Evolutionary conservation across 73 alveolate genomes (phyloP), one percentile per base, ranked within the genome.

Genomic region (Paramecium bursaria): DNA sequence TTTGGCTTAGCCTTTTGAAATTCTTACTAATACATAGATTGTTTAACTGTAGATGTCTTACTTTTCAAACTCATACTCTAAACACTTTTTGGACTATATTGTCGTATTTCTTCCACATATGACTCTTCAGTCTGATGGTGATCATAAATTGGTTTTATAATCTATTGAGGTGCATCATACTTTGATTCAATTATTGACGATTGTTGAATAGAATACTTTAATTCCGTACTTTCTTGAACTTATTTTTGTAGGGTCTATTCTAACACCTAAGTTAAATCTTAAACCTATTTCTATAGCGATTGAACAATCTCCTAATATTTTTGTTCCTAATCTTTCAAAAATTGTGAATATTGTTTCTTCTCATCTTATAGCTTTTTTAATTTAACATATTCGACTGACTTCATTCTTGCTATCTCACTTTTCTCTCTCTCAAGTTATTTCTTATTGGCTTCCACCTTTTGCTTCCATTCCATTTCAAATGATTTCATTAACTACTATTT

Each of bases 401-500:
- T 67, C 30, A 67, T 10, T 42, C 82, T 67, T 35, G 82, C 82
- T 4, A 67, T 30, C 39, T 61, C 80, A 30, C 54, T 15, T 31
- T 33, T 61, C 23, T 61, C 80, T 61, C 80, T 61, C 25, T 61
- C 80, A 13, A 61, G 39, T 33, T 44, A 14, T 33, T 61, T 61
- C 39, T 61, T 61, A 14, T 61, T 54, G 6, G 51, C 51, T 2
- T 61, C 80, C 1, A 61, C 80, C 25, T 44, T 61, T 61, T 61
- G 39, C 25, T 61, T 61, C 80, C 80, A 61, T 25, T 61, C 80
- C 39, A 61, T 33, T 22, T 61, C 80, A 30, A 61, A 61, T n/a
- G 22, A 51, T 21, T 61, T 61, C 22, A 27, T 17, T 10, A 61
- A 33, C 17, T 30, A 13, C 14, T 61, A 17, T 61, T 33, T 61